Base-by-base conservation (phyloP, 805 yeast species). In the Candida sphagnicola region DNA sequence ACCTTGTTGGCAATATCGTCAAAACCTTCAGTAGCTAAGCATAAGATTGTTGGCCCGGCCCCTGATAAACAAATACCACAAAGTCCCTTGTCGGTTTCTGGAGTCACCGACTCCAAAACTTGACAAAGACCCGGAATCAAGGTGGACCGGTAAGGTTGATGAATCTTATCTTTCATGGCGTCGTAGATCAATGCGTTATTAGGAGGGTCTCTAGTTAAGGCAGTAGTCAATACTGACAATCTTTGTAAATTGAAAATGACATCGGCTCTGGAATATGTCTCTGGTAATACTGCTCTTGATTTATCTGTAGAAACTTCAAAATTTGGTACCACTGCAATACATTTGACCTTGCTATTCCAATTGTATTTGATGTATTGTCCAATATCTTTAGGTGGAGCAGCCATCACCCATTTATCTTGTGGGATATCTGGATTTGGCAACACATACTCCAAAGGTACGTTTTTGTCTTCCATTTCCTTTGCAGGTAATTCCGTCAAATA, bases 31-130 rank as follows among this genome's bases (percentile, higher is more conserved):
- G 96, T 89, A 4, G 99, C 98, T 46, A 93, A 74, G 30, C 96
- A 95, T 46, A 93, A 69, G 41, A 93, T 90, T 5, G 99, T 93
- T 41, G 99, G 99, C 6, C 99, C 99, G 5, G 99, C 99, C 38
- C 99, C 99, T 18, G 95, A 85, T 42, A 93, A 72, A 59, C 99
- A 93, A 51, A 93, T 87, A 37, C 99, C 99, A 42, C 93, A 72
- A 34, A 90, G 72, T 3, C 97, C 97, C 1, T 83, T 82, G 57
- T 86, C 85, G 4, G 85, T 70, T 32, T 76, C 72, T 31, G 98
- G 96, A 0, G 95, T 86, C 37, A 93, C 82, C 11, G 84, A 73
- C 5, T 79, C 70, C 49, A 93, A 72, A 35, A 93, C 87, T 45
- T 86, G 88, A 8, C 83, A 72, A 39, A 93, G 74, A 0, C 98